These are phyloP conservation scores for Curvularia hawaiiensis DNA, from an alignment of 2,329 filamentous ascomycete genomes.

Conservation along the genomic window DNA sequence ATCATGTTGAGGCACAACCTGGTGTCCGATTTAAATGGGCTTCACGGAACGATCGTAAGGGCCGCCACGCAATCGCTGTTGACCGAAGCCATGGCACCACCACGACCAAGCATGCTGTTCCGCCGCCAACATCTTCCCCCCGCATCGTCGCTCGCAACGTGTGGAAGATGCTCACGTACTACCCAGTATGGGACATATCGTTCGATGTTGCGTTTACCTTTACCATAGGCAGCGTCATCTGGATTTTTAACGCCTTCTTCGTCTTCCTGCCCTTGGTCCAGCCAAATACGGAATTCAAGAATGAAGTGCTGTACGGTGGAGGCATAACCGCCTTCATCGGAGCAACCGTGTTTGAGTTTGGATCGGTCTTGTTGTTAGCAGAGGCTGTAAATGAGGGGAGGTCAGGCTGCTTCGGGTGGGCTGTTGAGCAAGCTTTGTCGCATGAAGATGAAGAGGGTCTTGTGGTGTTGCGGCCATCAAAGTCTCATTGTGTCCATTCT, in stretches of 20 bases:
- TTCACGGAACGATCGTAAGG: constrained; percentile 53
- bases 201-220: constrained; percentile 61
- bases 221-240: constrained; percentile 55
- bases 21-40: constrained; percentile 48
- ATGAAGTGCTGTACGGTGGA: constrained; percentile 60
- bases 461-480: constrained; percentile 20
- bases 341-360: constrained; percentile 69
- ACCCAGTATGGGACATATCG: constrained; percentile 62
- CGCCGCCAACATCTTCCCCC: constrained; percentile 41
- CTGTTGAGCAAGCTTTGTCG: constrained; percentile 59
- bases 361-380: constrained; percentile 66
- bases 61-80: constrained; percentile 47
- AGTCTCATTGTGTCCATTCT: constrained; percentile 42
- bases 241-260: constrained; percentile 65
- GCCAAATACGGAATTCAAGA: constrained; percentile 59
- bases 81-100: constrained; percentile 13
- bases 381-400: constrained; percentile 73
- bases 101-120: constrained; percentile 35
- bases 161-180: constrained; percentile 56
- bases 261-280: constrained; percentile 63
- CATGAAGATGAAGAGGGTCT: constrained; percentile 23
- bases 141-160: constrained; percentile 47
- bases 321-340: constrained; percentile 71
- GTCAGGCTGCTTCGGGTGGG: constrained; percentile 72
- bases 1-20: constrained; percentile 31